Evolutionary conservation across 805 yeast species (phyloP), one percentile per base, ranked within the genome.

Genomic region (Candida ascalaphidarum): DNA sequence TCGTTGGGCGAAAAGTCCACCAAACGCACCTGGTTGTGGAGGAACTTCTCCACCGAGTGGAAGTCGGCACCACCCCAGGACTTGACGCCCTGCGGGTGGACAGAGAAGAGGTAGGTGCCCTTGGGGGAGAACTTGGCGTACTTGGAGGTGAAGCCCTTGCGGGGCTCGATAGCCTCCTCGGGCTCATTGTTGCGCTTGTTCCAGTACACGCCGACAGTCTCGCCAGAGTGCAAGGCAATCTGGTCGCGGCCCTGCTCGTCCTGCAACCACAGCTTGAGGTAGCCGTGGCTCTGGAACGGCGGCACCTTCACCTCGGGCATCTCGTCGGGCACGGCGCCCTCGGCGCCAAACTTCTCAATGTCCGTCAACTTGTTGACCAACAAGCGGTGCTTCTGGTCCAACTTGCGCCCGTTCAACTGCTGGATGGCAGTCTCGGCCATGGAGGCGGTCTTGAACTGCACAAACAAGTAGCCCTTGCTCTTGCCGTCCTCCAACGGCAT

Each of bases 1-100:
- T 92, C 98, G 47, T 75, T 75, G 35, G 97, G 96, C 25, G 96
- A 85, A 48, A 92, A 81, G 54, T 88, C 95, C 33, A 89, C 71
- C 41, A 86, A 72, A 52, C 92, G 74, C 26, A 86, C 96, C 48
- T 84, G 84, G 33, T 84, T 88, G 53, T 92, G 99, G 36, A 77
- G 69, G 50, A 82, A 85, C 58, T 85, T 78, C 45, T 70, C 74
- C 43, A 85, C 64, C 45, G 81, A 71, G 38, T 70, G 74, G 50
- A 85, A 85, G 26, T 72, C 66, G 31, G 73, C 71, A 36, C 97
- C 96, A 51, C 97, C 98, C 94, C 96, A 92, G 16, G 89, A 73
- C 54, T 85, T 94, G 32, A 86, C 77, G 68, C 97, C 97, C 59
- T 84, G 94, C 28, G 85, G 85, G 59, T 89, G 96, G 44, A 86